Conservation (phyloP, 768 basidiomycete genomes). For the Macrocybe gigantea region DNA sequence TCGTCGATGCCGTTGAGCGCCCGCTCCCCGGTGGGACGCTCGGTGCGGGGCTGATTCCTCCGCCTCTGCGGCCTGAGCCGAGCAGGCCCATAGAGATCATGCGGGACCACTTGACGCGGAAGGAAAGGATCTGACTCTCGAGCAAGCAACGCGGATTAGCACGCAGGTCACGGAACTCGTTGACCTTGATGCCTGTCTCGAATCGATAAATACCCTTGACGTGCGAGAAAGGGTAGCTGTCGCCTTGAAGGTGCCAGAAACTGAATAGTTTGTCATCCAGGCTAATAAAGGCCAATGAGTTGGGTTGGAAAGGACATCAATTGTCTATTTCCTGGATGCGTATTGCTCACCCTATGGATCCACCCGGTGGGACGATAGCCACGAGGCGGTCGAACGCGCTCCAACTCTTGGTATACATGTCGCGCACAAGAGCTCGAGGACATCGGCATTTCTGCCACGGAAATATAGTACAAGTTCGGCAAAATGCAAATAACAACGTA, state of each 20-base stretch:
- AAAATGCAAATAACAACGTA: conserved; percentile 17
- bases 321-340: background rate
- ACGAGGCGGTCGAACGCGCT: conserved; percentile 86
- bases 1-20: conserved; percentile 14
- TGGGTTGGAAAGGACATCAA: conserved; percentile 3
- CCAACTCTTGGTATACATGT: conserved; percentile 93
- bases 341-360: conserved; percentile 70
- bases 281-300: conserved; percentile 27
- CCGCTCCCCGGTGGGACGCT: conserved; percentile 17
- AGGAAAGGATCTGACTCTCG: conserved; percentile 75
- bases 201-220: conserved; percentile 86
- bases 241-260: conserved; percentile 82
- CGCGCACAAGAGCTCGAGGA: conserved; percentile 80
- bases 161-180: conserved; percentile 82
- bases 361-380: conserved; percentile 86
- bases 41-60: conserved; percentile 25
- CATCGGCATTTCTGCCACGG: conserved; percentile 66
- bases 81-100: conserved; percentile 67
- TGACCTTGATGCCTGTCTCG: conserved; percentile 83
- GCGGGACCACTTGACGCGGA: conserved; percentile 78
- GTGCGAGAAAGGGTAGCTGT: conserved; percentile 67
- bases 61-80: conserved; percentile 33
- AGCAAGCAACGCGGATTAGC: conserved; percentile 85
- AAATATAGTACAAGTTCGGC: background rate
- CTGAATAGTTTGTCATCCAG: conserved; percentile 89